These are phyloP conservation scores for Truncatella angustata DNA, from an alignment of 2,329 filamentous ascomycete genomes.

Conservation along the genomic window DNA sequence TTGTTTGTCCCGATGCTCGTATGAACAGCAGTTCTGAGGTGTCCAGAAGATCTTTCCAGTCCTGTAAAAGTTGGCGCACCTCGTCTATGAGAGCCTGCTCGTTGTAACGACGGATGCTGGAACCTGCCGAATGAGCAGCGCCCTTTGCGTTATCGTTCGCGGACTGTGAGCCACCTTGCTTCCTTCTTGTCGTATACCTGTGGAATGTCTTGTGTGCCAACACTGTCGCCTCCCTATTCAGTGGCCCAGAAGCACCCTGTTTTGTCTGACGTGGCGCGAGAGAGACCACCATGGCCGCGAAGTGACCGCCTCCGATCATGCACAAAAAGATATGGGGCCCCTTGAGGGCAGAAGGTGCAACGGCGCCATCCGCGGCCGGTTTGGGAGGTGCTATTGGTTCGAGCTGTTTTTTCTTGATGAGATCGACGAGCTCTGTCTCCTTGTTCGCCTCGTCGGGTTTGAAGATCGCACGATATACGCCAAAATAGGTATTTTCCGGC, in stretches of 20 bases:
- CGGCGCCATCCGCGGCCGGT: slow-evolving; percentile 55
- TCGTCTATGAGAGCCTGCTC: slow-evolving; percentile 89
- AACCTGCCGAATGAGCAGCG: slow-evolving; percentile 88
- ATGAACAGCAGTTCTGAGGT: slow-evolving; percentile 84
- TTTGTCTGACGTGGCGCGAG: slow-evolving; percentile 77
- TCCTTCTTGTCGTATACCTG: slow-evolving; percentile 90
- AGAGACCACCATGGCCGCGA: slow-evolving; percentile 93
- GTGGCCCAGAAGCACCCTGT: slow-evolving; percentile 58
- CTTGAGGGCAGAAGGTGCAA: slow-evolving; percentile 56
- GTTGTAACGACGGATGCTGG: slow-evolving; percentile 87
- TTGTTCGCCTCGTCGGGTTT: slow-evolving; percentile 68
- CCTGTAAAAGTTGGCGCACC: slow-evolving; percentile 73
- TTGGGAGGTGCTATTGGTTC: slow-evolving; percentile 55
- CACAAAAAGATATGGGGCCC: slow-evolving; percentile 91
- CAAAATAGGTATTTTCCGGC: slow-evolving; percentile 76
- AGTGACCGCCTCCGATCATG: slow-evolving; percentile 98
- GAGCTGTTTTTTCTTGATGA: slow-evolving; percentile 75
- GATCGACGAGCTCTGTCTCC: slow-evolving; percentile 59
- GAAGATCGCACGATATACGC: slow-evolving; percentile 82
- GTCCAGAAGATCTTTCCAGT: slow-evolving; percentile 86
- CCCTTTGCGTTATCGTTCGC: slow-evolving; percentile 94
- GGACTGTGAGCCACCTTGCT: slow-evolving; percentile 94
- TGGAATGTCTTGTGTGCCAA: slow-evolving; percentile 98
- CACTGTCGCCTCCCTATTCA: slow-evolving; percentile 83
- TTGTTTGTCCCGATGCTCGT: slow-evolving; percentile 82